phyloP scores from a whole-genome alignment of 805 yeast species.

The Candida coquimbonensis region DNA sequence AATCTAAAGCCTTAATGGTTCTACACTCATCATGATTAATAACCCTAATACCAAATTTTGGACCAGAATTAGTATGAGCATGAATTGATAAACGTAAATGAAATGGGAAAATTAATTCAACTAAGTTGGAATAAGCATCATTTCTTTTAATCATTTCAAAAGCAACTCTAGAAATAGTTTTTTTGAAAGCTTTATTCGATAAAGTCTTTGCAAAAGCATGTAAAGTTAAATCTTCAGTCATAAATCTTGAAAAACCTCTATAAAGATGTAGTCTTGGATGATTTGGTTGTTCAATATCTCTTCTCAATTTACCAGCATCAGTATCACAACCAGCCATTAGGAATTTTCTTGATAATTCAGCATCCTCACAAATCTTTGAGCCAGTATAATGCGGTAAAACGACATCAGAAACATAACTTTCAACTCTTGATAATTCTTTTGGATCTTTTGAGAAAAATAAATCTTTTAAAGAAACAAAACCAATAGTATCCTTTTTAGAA shows the following conservation, averaged over 20 bases:
- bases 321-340: slow-evolving; percentile 40
- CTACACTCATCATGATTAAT: slow-evolving; percentile 38
- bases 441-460: slow-evolving; percentile 26
- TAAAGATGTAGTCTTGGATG: slow-evolving; percentile 48
- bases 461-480: slow-evolving; percentile 36
- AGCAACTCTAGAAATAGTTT: slow-evolving; percentile 44
- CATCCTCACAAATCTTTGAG: slow-evolving; percentile 28
- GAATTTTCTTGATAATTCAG: slow-evolving; percentile 34
- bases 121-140: slow-evolving; percentile 58
- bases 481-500: slow-evolving; percentile 26
- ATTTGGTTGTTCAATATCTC: slow-evolving; percentile 48
- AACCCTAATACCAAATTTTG: slow-evolving; percentile 50
- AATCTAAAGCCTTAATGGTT: slow-evolving; percentile 37
- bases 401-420: slow-evolving; percentile 26
- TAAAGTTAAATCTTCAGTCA: slow-evolving; percentile 48
- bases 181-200: slow-evolving; percentile 40
- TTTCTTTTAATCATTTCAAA: slow-evolving; percentile 60
- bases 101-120: slow-evolving; percentile 52
- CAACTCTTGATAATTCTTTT: slow-evolving; percentile 21
- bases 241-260: slow-evolving; percentile 53
- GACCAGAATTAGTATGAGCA: slow-evolving; percentile 53
- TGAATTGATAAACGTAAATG: slow-evolving; percentile 55
- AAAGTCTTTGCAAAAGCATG: slow-evolving; percentile 31
- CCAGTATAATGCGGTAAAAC: slow-evolving; percentile 32
- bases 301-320: slow-evolving; percentile 56